phyloP scores from a whole-genome alignment of 495 filamentous ascomycete species.

The Aspergillus taichungensis region DNA sequence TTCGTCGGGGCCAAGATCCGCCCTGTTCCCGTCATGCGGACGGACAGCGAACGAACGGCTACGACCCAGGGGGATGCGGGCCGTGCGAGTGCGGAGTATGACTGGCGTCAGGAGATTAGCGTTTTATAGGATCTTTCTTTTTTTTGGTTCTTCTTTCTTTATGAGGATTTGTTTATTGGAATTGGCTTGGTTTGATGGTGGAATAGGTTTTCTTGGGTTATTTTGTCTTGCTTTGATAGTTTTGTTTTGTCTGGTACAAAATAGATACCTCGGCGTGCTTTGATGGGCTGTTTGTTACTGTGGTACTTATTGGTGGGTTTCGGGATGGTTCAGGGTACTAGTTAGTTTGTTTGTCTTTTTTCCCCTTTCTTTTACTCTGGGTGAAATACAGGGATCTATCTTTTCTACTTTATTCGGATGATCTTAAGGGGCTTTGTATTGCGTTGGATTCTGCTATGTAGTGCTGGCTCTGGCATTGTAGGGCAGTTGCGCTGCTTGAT shows the following conservation, averaged over 20 bases:
- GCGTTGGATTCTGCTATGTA: no score
- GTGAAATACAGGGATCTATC: neutral
- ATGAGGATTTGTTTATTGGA: neutral
- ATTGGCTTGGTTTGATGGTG: neutral
- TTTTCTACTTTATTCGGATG: no score
- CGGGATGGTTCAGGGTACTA: no score
- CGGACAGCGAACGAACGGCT: constrained; percentile 15
- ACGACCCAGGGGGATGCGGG: constrained; percentile 3
- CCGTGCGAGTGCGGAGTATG: neutral
- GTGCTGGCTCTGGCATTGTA: neutral
- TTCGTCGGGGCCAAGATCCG: constrained; percentile 67
- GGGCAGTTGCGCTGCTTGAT: no score
- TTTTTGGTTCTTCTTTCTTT: constrained; percentile 9
- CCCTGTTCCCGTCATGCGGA: constrained; percentile 25
- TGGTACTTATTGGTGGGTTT: no score
- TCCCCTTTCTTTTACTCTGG: no score
- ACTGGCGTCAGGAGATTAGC: constrained; percentile 23
- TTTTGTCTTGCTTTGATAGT: neutral
- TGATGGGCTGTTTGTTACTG: no score
- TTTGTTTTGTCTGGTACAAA: constrained; percentile 11
- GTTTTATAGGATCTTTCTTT: constrained; percentile 16
- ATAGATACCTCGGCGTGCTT: neutral
- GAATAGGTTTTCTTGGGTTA: neutral
- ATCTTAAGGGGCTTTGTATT: no score
- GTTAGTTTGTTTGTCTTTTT: neutral